Percentiles rank a stretch among this genome's conserved stretches.
Conservation (phyloP, 2,329 filamentous ascomycete species). For the Pseudogymnoascus sp. region DNA sequence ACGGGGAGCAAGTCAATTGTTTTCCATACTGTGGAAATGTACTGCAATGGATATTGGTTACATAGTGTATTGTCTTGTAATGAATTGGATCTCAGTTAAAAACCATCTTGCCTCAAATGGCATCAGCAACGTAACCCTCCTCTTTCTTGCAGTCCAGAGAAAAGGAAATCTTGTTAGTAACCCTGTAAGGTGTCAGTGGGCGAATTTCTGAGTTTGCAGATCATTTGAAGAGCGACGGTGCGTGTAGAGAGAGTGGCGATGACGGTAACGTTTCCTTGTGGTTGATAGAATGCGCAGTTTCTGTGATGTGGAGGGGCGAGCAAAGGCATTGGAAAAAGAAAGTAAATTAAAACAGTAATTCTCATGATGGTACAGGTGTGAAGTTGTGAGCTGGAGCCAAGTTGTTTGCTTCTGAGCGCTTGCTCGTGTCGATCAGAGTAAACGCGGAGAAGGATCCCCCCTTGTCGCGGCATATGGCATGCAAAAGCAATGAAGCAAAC, state of each 20-base stretch:
- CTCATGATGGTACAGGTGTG: background rate
- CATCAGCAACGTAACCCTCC: background rate
- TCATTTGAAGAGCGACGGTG: background rate
- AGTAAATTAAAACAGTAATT: background rate
- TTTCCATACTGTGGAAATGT: background rate
- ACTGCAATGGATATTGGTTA: background rate
- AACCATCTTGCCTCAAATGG: background rate
- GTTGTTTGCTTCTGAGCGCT: background rate
- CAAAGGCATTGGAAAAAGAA: background rate
- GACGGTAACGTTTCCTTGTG: background rate
- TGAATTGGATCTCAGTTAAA: background rate
- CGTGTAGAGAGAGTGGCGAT: background rate
- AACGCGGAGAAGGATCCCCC: background rate
- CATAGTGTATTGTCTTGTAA: conserved; percentile 5
- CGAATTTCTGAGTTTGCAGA: background rate
- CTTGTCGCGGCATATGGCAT: background rate
- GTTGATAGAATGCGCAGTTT: too few species aligned
- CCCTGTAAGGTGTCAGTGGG: background rate
- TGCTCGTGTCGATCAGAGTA: background rate
- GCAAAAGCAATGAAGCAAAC: background rate
- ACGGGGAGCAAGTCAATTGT: background rate
- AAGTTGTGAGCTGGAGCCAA: background rate
- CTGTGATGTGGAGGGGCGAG: background rate
- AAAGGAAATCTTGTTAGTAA: background rate
- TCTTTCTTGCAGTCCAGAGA: background rate